Base-by-base conservation (phyloP, 495 filamentous ascomycete genomes). In the Penicillium chermesinum region DNA sequence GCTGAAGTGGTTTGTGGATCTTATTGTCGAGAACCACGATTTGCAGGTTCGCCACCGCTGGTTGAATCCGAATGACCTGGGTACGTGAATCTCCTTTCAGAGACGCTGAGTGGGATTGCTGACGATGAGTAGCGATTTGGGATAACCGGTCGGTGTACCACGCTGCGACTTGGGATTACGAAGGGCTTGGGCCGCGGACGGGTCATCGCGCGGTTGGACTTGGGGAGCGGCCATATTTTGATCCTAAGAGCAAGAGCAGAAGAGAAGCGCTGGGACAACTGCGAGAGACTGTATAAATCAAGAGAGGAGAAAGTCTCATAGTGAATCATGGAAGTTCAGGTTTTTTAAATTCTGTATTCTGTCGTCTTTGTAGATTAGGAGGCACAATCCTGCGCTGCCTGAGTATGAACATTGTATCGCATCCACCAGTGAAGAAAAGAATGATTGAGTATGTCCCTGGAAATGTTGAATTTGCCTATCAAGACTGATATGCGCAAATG, bases 1-100 rank as follows among this genome's bases (percentile, higher is more conserved):
- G 21, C 66, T 89, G 10, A 58, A 79, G 13, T 82, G 78, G 78
- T 84, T 91, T 48, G 64, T 77, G 6, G 57, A 68, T 22, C 63
- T 89, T 9, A 74, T 91, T 44, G 72, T 78, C 4, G 81, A 90
- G 64, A 91, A 90, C 54, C 88, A 90, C 57, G 87, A 93, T 57
- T 61, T 88, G 48, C 88, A 93, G 69, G 84, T 87, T 0, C 70
- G 88, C n/a, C 63, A 75, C 53, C 68, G 73, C 42, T 91, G 83
- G 85, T 61, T 77, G 44, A 72, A 78, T 44, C 54, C 58, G 16
- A 81, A 82, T 54, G 79, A 85, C 62, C 49, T 86, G 22, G 67
- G 65, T 71, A 54, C 36, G 57, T 12, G 34, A 39, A 5, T n/a
- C 46, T 48, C 14, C 14, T 44, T 20, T 21, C 1, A 16, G 5